phyloP scores from a whole-genome alignment of 2,329 filamentous ascomycete genomes.

The Diaporthe batatas region DNA sequence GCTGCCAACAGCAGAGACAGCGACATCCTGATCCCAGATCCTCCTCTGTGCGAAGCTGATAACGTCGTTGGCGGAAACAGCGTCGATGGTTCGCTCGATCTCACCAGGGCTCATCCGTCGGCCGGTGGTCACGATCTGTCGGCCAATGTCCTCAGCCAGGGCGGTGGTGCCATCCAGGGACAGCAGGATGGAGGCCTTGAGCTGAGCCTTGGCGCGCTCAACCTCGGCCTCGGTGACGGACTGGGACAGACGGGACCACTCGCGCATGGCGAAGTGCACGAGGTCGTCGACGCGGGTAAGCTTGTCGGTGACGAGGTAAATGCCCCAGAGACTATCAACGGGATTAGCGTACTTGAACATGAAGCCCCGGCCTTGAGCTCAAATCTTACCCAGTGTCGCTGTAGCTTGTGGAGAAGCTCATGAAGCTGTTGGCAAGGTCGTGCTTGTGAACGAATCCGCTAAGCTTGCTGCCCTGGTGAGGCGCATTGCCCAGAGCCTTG shows the following conservation, averaged over 20 bases:
- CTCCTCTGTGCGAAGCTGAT: constrained; percentile 96
- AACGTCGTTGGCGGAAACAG: constrained; percentile 94
- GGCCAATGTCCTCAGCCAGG: constrained; percentile 97
- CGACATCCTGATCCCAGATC: constrained; percentile 97
- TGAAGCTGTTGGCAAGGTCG: constrained; percentile 98
- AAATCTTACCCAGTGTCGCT: constrained; percentile 93
- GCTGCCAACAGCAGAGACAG: constrained; percentile 90
- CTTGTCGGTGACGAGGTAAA: constrained; percentile 96
- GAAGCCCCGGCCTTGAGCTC: constrained; percentile 38
- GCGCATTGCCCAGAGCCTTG: constrained; percentile 96
- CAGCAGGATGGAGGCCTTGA: constrained; percentile 97
- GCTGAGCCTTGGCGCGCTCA: constrained; percentile 98
- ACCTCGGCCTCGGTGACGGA: constrained; percentile 91
- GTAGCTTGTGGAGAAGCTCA: constrained; percentile 99
- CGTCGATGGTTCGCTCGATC: constrained; percentile 91
- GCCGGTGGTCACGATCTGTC: constrained; percentile 97
- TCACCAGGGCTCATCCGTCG: constrained; percentile 91
- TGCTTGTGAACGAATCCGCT: constrained; percentile 94
- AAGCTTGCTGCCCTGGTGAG: constrained; percentile 98
- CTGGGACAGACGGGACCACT: constrained; percentile 96
- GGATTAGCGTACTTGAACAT: constrained; percentile 43
- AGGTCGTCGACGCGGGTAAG: constrained; percentile 91
- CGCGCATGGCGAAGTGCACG: constrained; percentile 96
- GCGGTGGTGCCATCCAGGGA: constrained; percentile 98
- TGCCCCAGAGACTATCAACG: constrained; percentile 91